Conservation (phyloP, 2,329 filamentous ascomycete species). For the Colletotrichum endophyticum region DNA sequence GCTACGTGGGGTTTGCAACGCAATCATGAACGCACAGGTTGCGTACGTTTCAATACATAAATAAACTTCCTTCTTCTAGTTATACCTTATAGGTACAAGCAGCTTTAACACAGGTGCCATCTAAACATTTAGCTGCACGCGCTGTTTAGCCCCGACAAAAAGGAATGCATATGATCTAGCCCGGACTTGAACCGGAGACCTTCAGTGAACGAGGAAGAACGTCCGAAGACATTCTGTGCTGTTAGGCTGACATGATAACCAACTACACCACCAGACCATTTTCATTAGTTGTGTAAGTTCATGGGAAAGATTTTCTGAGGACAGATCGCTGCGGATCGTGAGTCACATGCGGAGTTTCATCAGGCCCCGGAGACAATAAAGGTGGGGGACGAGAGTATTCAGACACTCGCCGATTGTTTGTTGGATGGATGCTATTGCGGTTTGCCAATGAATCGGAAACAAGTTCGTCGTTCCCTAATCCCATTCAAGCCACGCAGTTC, state of each 20-base stretch:
- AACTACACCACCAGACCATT: constrained; percentile 36
- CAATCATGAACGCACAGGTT: background rate
- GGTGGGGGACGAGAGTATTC: background rate
- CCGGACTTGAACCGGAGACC: constrained; percentile 18
- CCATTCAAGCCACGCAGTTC: background rate
- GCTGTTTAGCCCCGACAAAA: background rate
- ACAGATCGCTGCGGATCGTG: background rate
- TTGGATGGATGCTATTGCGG: background rate
- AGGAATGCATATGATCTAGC: background rate
- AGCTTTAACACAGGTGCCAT: background rate
- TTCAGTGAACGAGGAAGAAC: constrained; percentile 1
- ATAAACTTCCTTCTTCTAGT: background rate
- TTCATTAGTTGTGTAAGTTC: background rate
- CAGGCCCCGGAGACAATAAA: background rate
- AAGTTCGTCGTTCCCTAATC: background rate
- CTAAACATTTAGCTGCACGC: background rate
- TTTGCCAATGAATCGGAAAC: rapidly evolving
- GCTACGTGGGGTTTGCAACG: background rate
- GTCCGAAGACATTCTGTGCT: background rate
- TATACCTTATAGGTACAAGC: background rate
- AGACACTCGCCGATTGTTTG: background rate
- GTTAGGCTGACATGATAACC: constrained; percentile 56
- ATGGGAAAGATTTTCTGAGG: background rate
- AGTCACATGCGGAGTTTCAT: background rate
- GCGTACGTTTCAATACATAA: background rate